Percentiles rank a stretch among this genome's conserved stretches.
Conservation (phyloP, 345 rosid genomes). For the Carallia brachiata region DNA sequence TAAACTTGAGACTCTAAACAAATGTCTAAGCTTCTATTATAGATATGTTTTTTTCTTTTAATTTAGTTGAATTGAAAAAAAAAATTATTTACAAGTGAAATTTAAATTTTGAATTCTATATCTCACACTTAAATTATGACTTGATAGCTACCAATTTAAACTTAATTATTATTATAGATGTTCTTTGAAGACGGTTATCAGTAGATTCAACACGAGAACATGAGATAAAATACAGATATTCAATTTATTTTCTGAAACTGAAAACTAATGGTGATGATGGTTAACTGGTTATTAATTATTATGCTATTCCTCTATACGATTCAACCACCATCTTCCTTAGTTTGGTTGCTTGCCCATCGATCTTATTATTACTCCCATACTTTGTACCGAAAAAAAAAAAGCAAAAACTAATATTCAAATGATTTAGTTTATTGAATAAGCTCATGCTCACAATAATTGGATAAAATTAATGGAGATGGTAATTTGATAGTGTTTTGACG, state of each 20-base stretch:
- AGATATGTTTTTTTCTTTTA: too few species aligned
- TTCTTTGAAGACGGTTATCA: background rate
- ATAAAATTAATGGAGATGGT: background rate
- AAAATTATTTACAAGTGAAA: too few species aligned
- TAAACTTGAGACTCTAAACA: too few species aligned
- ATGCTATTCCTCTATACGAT: conserved; percentile 28
- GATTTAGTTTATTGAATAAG: background rate
- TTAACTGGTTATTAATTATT: conserved; percentile 10
- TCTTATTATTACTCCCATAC: conserved; percentile 15
- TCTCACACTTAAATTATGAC: too few species aligned
- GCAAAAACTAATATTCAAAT: background rate
- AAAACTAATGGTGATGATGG: conserved; percentile 24
- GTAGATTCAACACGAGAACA: background rate
- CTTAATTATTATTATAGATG: too few species aligned
- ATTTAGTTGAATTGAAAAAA: too few species aligned
- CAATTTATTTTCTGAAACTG: conserved; percentile 1
- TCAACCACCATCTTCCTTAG: conserved; percentile 49
- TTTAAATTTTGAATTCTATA: too few species aligned
- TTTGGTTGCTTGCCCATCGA: conserved; percentile 39
- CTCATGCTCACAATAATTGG: background rate
- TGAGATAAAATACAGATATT: conserved; percentile 2
- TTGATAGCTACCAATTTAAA: too few species aligned
- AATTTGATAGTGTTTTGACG: background rate
- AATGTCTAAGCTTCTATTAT: too few species aligned
- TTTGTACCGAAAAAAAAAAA: background rate